A percentile compares a stretch with the other conserved stretches of the same genome.
These are phyloP conservation scores for Carpinus viminea DNA, from an alignment of 306 rosid genomes.

Conservation along the genomic window DNA sequence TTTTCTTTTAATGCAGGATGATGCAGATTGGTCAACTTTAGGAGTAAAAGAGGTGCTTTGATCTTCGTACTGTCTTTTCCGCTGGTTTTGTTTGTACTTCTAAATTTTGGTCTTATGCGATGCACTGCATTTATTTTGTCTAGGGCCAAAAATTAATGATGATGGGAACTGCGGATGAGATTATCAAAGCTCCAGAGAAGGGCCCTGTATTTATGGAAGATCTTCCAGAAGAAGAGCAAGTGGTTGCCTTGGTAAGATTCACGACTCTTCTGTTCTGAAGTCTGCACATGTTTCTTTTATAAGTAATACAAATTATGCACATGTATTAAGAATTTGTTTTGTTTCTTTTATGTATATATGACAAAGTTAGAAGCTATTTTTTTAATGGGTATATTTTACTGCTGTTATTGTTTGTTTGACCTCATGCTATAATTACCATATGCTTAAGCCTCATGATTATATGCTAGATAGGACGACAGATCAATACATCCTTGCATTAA, in stretches of 20 bases:
- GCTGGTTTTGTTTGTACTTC: conserved; percentile 2
- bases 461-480: not conserved
- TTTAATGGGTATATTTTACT: not conserved
- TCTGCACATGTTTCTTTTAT: conserved; percentile 11
- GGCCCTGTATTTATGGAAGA: conserved; percentile 91
- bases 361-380: not conserved
- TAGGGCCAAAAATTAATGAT: conserved; percentile 99
- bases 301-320: not conserved
- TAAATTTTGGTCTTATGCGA: conserved; percentile 1
- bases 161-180: conserved; percentile 99
- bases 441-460: not conserved
- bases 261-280: conserved; percentile 6
- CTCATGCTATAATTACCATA: conserved; percentile 4
- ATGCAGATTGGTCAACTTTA: conserved; percentile 79
- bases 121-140: conserved; percentile 26
- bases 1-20: conserved; percentile 68
- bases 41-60: conserved; percentile 79
- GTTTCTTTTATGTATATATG: too few species aligned
- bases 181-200: conserved; percentile 89
- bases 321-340: not conserved
- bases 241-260: conserved; percentile 61
- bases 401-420: conserved; percentile 3
- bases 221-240: conserved; percentile 99
- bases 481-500: not conserved
- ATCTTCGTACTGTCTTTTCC: conserved; percentile 21